phyloP scores from a whole-genome alignment of 2,329 filamentous ascomycete species.

The Paraphoma chrysanthemicola region DNA sequence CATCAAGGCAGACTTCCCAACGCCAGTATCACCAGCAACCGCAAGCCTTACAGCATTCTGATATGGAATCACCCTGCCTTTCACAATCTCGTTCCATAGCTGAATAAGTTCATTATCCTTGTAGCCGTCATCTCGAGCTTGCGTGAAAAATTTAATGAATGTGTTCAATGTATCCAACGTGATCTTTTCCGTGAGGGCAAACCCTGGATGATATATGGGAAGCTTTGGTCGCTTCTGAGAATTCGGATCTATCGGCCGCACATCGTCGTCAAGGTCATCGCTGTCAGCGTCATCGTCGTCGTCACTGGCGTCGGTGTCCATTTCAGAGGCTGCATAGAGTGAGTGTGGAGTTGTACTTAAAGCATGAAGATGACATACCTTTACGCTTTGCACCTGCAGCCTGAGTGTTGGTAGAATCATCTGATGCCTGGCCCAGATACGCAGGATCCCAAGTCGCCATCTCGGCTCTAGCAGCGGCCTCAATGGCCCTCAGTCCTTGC shows the following conservation, averaged over 20 bases:
- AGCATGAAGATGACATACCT: not conserved
- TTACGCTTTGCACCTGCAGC: not conserved
- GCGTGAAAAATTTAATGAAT: too few relatives aligned
- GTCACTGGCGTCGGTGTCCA: too few relatives aligned
- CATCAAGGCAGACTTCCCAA: constrained; percentile 22
- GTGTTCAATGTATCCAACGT: too few relatives aligned
- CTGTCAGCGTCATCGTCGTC: not conserved
- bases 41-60: constrained; percentile 9
- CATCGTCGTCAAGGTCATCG: constrained; percentile 1
- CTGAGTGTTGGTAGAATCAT: not conserved
- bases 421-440: not conserved
- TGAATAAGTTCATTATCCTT: constrained; percentile 6
- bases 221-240: constrained; percentile 11
- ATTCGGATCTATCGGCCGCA: constrained; percentile 12
- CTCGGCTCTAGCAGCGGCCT: too few relatives aligned
- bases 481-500: too few relatives aligned
- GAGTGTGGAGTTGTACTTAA: too few relatives aligned
- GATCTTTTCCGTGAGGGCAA: too few relatives aligned
- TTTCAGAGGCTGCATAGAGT: too few relatives aligned
- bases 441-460: too few relatives aligned
- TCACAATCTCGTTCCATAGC: constrained; percentile 7
- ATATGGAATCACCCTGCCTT: not conserved
- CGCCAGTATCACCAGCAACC: constrained; percentile 23
- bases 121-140: not conserved
- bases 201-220: constrained; percentile 22